Base-by-base conservation (phyloP, 352 stramenopile genomes). In the Pythium dissimile region DNA sequence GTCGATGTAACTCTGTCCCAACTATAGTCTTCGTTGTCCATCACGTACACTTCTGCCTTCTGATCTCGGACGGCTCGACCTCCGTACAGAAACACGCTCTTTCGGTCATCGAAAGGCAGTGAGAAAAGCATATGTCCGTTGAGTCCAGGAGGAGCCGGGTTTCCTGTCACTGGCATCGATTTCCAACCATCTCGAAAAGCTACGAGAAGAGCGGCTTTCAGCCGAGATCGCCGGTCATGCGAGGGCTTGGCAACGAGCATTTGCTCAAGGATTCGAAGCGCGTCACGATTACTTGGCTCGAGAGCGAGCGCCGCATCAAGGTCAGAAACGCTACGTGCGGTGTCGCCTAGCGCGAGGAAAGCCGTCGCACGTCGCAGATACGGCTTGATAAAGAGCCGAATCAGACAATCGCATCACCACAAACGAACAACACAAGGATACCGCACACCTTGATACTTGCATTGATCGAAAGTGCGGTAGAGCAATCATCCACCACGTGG, bases 391-490 rank as follows among this genome's bases (percentile, higher is more conserved):
- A 1, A 37, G 11, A 30, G 26, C 9, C 26, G 21, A 28, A 13
- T 6, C 0, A 34, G n/a, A 1, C 13, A 26, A 32, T 7, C 34
- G 35, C n/a, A n/a, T n/a, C n/a, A n/a, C n/a, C n/a, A n/a, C n/a
- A n/a, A n/a, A n/a, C n/a, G n/a, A n/a, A n/a, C n/a, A n/a, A n/a
- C n/a, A n/a, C n/a, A n/a, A n/a, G n/a, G n/a, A n/a, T n/a, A n/a
- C n/a, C n/a, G n/a, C n/a, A n/a, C n/a, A 90, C 80, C 72, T 91
- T 91, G 16, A 88, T 87, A 0, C 72, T 80, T 2, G 72, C 67
- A 5, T 65, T 26, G 28, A 80, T 42, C 1, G 51, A 26, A 43
- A 91, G 73, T 9, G 80, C 74, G n/a, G 38, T 64, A 16, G 66
- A 67, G 43, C 77, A 88, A 42, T 90, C 80, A 13, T 53, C 48